These are phyloP conservation scores for Sugiyamaella pinicola DNA, from an alignment of 1,139 yeast genomes.

Conservation along the genomic window DNA sequence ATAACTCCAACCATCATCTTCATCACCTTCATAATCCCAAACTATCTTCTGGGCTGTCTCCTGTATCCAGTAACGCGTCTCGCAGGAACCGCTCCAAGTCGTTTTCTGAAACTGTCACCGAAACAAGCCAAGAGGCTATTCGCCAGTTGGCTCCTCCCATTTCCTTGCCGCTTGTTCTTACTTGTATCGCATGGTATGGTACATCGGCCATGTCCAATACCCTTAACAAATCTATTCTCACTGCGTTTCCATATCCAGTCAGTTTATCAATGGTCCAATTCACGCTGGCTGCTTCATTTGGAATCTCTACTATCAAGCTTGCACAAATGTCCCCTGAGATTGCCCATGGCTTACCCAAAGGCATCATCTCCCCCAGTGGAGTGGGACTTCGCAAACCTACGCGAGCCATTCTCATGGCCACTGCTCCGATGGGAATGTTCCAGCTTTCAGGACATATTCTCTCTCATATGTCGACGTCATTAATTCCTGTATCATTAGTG, in stretches of 20 bases:
- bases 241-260: slow-evolving; percentile 71
- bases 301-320: slow-evolving; percentile 45
- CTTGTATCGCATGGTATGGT: slow-evolving; percentile 78
- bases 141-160: slow-evolving; percentile 44
- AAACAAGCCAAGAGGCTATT: slow-evolving; percentile 38
- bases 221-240: slow-evolving; percentile 73
- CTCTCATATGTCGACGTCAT: slow-evolving; percentile 83
- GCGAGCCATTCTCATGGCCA: slow-evolving; percentile 57
- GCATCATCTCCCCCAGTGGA: slow-evolving; percentile 34
- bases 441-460: slow-evolving; percentile 90
- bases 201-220: slow-evolving; percentile 82
- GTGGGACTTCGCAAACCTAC: slow-evolving; percentile 52
- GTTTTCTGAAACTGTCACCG: slow-evolving; percentile 30
- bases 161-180: slow-evolving; percentile 43
- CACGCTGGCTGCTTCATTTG: slow-evolving; percentile 64
- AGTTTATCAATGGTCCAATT: slow-evolving; percentile 87
- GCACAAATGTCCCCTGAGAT: slow-evolving; percentile 31
- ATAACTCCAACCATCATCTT: slow-evolving; percentile 6
- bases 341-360: slow-evolving; percentile 37
- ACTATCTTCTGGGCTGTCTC: neutral
- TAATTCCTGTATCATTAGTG: slow-evolving; percentile 87
- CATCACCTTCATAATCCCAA: slow-evolving; percentile 7
- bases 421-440: slow-evolving; percentile 90
- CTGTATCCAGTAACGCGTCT: slow-evolving; percentile 3
- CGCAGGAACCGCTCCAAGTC: slow-evolving; percentile 27